Base-by-base conservation (phyloP, 129 eudicot species). In the Erigeron canadensis region DNA sequence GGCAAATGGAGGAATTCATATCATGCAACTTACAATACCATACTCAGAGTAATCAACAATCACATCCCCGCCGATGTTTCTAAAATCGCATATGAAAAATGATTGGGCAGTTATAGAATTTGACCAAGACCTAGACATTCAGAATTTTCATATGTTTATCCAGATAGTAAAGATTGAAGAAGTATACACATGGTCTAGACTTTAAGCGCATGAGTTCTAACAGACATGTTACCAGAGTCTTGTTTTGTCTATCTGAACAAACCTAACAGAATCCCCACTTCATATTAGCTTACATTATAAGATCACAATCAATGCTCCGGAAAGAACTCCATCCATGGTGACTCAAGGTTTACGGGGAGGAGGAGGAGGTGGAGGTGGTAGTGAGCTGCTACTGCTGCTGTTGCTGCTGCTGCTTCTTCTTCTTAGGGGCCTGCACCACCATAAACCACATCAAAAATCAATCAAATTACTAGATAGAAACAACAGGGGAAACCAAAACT, bases 311-410 rank as follows among this genome's bases (percentile, higher is more conserved):
- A 1, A 61, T 28, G 12, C 47, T 39, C 37, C 51, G 21, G 8
- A 47, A 45, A 28, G 50, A 53, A 12, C 61, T 38, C 70, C n/a
- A 41, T 71, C 63, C 13, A 12, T 8, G 51, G 48, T 23, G 69
- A 23, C 65, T 77, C 72, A 86, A 56, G 96, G 91, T 81, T 84
- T 88, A 43, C 85, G 88, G 34, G 91, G 86, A 16, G 83, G 84
- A 22, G 83, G 89, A 37, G 91, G 86, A n/a, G 82, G 87, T 2
- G 89, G 91, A 8, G 87, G 85, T 19, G 87, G 95, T 17, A 82
- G 87, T 18, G 96, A 88, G 54, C 89, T 79, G 67, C 91, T 86
- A 72, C 96, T 88, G 79, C 91, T 88, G 77, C 95, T 88, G 62
- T 83, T 88, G 18, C 81, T 81, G 18, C 81, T 81, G 81, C 89